phyloP scores from a whole-genome alignment of 2,329 filamentous ascomycete species.

The Penicillium sp. region DNA sequence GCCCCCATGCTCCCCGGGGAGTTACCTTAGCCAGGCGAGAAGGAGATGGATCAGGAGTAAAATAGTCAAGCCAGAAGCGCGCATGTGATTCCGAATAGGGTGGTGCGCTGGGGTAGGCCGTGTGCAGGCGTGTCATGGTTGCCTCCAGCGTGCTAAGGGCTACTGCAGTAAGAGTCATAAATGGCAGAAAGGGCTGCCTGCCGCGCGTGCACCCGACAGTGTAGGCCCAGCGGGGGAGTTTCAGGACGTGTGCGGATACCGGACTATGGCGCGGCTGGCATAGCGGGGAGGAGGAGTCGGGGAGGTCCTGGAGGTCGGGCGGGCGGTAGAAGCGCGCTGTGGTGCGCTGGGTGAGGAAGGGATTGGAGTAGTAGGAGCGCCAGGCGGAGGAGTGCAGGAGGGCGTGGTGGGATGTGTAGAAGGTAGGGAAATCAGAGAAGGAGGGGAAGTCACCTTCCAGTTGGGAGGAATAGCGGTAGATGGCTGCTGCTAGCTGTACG shows the following conservation, averaged over 20 bases:
- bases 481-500: constrained; percentile 18
- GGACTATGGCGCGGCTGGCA: constrained; percentile 7
- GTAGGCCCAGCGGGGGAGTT: constrained; percentile 23
- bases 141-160: constrained; percentile 20
- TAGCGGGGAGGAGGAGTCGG: constrained; percentile 18
- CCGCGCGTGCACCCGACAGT: constrained; percentile 10
- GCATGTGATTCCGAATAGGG: constrained; percentile 21
- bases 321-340: constrained; percentile 23
- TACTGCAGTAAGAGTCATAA: constrained; percentile 14
- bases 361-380: constrained; percentile 12
- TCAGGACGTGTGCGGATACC: constrained; percentile 11
- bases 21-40: background rate
- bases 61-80: constrained; percentile 23
- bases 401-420: constrained; percentile 15
- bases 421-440: constrained; percentile 14
- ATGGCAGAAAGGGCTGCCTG: constrained; percentile 14
- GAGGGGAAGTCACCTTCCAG: constrained; percentile 12
- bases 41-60: constrained; percentile 1
- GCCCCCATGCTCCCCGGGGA: background rate
- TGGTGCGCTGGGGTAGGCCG: constrained; percentile 8
- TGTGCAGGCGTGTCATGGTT: constrained; percentile 16
- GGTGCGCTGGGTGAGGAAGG: constrained; percentile 17
- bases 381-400: constrained; percentile 15
- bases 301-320: constrained; percentile 23
- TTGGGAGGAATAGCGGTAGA: constrained; percentile 19